Evolutionary conservation across 139 green algal genomes (phyloP), one percentile per base, ranked within the genome.

Genomic region (Monoraphidium neglectum): DNA sequence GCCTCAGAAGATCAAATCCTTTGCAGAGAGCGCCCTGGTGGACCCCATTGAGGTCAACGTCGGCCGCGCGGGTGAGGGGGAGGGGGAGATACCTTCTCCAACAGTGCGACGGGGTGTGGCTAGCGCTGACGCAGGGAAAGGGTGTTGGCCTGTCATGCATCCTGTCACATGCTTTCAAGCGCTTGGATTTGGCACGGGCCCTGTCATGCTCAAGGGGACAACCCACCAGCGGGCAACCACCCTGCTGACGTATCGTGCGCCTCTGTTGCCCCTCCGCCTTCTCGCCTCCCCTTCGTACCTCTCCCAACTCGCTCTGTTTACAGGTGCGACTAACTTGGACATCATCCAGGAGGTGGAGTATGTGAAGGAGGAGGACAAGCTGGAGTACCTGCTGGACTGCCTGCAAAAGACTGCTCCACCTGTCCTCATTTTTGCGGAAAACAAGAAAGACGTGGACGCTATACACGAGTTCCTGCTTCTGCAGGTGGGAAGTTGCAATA

Each of bases 291-390:
- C 32, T 2, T 26, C 30, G 33, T 16, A 4, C 33, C 53, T 26
- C 53, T 13, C 69, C 21, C 24, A 15, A 15, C 21, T 8, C 33
- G 32, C 59, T 32, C 40, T 12, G 38, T n/a, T 28, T 2, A 5
- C 95, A 40, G 96, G 96, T 36, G 96, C 96, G 8, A 94, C 96
- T 59, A 99, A 98, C 86, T 78, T 98, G 77, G 93, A 99, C 81
- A 93, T 99, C 43, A 98, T 98, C 68, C 94, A 98, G 90, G 95
- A 99, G 87, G 94, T 99, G 56, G 96, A 99, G 86, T 99, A 99
- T 68, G 96, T 99, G 12, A 99, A 99, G 85, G 87, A 97, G 77
- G 97, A 99, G 82, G 90, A 89, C 63, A 98, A 98, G 89, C 91
- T 99, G 65, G 80, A 87, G 26, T 96, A 97, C 87, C 87, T 99